These are phyloP conservation scores for Aquilaria yunnanensis DNA, from an alignment of 345 rosid genomes.

Conservation along the genomic window DNA sequence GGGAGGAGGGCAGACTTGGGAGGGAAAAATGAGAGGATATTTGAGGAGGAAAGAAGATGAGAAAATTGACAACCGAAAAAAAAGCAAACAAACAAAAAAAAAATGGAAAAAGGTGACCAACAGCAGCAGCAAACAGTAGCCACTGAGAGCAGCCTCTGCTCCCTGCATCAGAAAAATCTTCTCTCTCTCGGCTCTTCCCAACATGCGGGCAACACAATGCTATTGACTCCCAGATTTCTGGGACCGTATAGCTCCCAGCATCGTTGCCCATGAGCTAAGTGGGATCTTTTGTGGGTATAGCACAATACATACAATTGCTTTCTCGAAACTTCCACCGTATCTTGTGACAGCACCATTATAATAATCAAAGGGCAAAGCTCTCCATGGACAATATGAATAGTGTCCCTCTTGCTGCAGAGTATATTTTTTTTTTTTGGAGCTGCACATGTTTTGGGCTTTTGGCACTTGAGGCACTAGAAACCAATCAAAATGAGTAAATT, in stretches of 20 bases:
- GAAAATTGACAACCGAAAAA: slow-evolving; percentile 15
- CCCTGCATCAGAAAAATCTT: slow-evolving; percentile 9
- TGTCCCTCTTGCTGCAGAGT: too few relatives aligned
- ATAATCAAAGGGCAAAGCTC: too few relatives aligned
- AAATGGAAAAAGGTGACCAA: slow-evolving; percentile 9
- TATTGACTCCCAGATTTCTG: slow-evolving; percentile 3
- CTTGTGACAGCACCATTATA: too few relatives aligned
- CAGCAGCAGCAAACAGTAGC: background rate
- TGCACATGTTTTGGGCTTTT: too few relatives aligned
- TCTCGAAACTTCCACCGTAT: too few relatives aligned
- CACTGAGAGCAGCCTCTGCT: background rate
- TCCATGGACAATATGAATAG: too few relatives aligned
- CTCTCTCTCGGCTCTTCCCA: background rate
- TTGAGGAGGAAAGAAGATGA: slow-evolving; percentile 14
- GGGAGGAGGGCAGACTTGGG: background rate
- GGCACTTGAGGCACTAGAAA: too few relatives aligned
- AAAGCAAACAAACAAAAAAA: background rate
- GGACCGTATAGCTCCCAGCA: slow-evolving; percentile 2
- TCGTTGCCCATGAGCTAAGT: background rate
- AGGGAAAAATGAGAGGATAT: slow-evolving; percentile 16
- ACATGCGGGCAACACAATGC: background rate
- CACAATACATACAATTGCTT: too few relatives aligned
- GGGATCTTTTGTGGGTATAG: background rate
- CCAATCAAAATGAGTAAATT: too few relatives aligned
- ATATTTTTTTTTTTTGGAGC: too few relatives aligned